Base-by-base conservation (phyloP, 2,329 filamentous ascomycete genomes). In the Teratosphaeria viscida region DNA sequence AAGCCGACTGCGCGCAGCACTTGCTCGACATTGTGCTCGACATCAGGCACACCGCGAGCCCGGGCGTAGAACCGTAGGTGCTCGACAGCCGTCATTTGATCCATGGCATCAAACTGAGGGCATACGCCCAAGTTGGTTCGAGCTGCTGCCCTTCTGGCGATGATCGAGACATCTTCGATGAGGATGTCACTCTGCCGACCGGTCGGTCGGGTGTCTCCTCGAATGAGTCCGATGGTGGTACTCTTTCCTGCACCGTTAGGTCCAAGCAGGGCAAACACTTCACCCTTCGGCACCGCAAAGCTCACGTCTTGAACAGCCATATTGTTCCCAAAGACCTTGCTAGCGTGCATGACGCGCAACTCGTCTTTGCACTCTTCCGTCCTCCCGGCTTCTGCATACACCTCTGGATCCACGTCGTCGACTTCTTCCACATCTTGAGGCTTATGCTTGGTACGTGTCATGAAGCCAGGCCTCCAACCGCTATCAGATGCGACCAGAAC, bases 61-160 rank as follows among this genome's bases (percentile, higher is more conserved):
- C 86, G 84, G 5, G 92, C 92, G 71, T 96, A 97, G 76, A 96
- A 96, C 56, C 82, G 78, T 2, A 97, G 80, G 67, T 96, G 92
- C 70, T 97, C 91, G 1, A 84, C 77, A 0, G 95, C 90, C 0
- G 91, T 95, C 89, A 96, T 92, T 57, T 86, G 82, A 72, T 96
- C 92, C 77, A 95, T 87, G 8, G 92, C 92, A 61, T 81, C 78
- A 62, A 80, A 80, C 62, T 80, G 92, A 0, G 92, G 92, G 67
- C 92, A 96, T 0, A 96, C 92, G n/a, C 92, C 92, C 0, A 96
- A 81, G 66, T 90, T 83, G 1, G 82, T 79, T 56, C 92, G 83
- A 2, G 91, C 92, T 1, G 82, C 80, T 1, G 88, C 85, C 12
- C 90, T 84, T 63, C 87, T 82, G 57, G 80, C 81, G n/a, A 83